These are phyloP conservation scores for Phytopythium sindhum DNA, from an alignment of 352 stramenopile genomes.

Conservation along the genomic window DNA sequence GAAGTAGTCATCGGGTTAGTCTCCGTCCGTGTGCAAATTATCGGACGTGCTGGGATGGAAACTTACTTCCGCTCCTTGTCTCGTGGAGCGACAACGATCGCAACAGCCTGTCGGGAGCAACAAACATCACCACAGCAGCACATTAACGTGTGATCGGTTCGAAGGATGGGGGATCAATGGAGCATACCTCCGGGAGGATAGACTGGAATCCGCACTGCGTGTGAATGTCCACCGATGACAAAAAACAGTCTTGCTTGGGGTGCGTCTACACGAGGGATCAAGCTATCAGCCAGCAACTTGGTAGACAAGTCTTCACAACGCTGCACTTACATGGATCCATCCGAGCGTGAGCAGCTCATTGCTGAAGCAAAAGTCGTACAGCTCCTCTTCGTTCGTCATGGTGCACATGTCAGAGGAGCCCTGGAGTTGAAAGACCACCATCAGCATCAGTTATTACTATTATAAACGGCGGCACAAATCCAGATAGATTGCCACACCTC, in stretches of 20 bases:
- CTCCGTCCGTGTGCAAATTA: background rate
- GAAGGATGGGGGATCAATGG: background rate
- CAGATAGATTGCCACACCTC: constrained; percentile 31
- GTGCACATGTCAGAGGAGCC: constrained; percentile 83
- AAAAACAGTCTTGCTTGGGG: constrained; percentile 84
- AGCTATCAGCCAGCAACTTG: background rate
- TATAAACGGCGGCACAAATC: background rate
- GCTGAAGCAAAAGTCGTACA: constrained; percentile 86
- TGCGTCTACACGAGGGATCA: constrained; percentile 55
- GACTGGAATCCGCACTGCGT: constrained; percentile 90
- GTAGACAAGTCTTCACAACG: background rate
- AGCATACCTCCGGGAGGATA: constrained; percentile 76
- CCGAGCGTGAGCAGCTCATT: constrained; percentile 87
- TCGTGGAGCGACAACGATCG: constrained; percentile 82
- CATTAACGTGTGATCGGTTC: background rate
- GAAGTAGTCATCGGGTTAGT: background rate
- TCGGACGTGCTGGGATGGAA: background rate
- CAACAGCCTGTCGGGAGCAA: constrained; percentile 48
- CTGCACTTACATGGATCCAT: constrained; percentile 82
- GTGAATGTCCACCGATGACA: constrained; percentile 89
- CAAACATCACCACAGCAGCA: background rate
- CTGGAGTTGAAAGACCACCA: constrained; percentile 18
- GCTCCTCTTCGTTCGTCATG: constrained; percentile 86
- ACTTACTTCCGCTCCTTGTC: constrained; percentile 64
- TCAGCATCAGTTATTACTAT: background rate